These are phyloP conservation scores for Ceratobasidium sp. DNA, from an alignment of 1,284 basidiomycete species.

Conservation along the genomic window DNA sequence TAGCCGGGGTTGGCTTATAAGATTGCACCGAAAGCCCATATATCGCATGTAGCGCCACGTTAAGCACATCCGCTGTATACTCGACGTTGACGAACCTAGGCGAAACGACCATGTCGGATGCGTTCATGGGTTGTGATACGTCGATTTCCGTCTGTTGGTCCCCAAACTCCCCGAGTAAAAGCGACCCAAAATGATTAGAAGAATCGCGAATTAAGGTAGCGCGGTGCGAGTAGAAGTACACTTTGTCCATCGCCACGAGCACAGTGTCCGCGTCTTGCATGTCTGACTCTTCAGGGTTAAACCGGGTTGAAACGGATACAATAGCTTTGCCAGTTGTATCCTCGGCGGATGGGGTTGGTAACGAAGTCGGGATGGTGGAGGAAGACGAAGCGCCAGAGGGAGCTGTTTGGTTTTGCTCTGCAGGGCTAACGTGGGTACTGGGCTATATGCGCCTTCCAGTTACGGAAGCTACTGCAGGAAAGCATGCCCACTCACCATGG, in stretches of 20 bases:
- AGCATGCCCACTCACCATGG: too few species aligned
- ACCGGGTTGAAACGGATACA: constrained; percentile 44
- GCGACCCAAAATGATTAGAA: constrained; percentile 15
- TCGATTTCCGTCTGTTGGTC: constrained; percentile 20
- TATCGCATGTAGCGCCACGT: constrained; percentile 45
- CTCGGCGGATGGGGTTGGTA: too few species aligned
- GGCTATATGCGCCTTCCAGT: too few species aligned
- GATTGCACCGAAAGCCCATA: constrained; percentile 39
- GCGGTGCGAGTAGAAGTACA: constrained; percentile 45
- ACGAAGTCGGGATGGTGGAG: too few species aligned
- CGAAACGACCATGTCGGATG: constrained; percentile 12
- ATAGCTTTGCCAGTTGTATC: neutral
- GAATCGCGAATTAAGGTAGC: constrained; percentile 24
- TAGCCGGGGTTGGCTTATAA: constrained; percentile 18
- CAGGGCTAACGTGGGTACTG: too few species aligned
- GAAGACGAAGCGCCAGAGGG: too few species aligned
- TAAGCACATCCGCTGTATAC: constrained; percentile 43
- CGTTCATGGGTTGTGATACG: constrained; percentile 28
- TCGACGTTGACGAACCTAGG: constrained; percentile 27
- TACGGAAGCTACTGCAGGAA: too few species aligned
- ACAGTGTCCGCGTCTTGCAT: constrained; percentile 46
- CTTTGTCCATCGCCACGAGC: constrained; percentile 43
- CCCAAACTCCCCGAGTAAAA: neutral
- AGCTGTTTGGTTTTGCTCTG: too few species aligned
- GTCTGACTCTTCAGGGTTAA: constrained; percentile 42